Base-by-base conservation (phyloP, 108 stramenopile genomes). In the Fragilaria radians region DNA sequence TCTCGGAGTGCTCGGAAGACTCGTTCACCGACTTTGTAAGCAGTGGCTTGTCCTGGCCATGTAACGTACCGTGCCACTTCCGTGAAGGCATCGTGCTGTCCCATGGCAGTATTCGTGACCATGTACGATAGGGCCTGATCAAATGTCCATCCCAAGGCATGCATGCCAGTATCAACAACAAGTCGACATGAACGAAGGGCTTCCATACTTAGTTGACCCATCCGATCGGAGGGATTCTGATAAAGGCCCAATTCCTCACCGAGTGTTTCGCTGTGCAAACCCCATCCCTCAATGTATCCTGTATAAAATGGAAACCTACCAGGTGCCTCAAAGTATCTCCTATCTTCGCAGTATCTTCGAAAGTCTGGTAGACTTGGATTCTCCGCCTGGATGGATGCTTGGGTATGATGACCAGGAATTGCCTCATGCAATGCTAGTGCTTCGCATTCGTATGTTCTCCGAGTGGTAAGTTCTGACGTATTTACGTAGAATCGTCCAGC, bases 151-250 rank as follows among this genome's bases (percentile, higher is more conserved):
- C 73, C 76, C 36, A 81, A 19, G 5, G 74, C 63, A 65, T 81
- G 80, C 80, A 81, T 81, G 21, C 80, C 81, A 5, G 81, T 82
- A 51, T 82, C 81, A 1, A 82, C 81, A 9, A 82, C 76, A 22
- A 78, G 59, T 22, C 81, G 66, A 46, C 67, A 74, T 14, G 65
- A 62, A 24, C 81, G 62, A 46, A 82, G 59, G 18, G 74, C 74
- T 31, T 82, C 81, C 70, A 74, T 74, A 46, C 70, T 72, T 1
- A 82, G 73, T 54, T 67, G 67, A 23, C 81, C 81, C 58, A 76
- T 72, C 26, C 58, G n/a, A 62, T 78, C 77, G 5, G 71, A 56
- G 25, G 76, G 71, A 1, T 63, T 52, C 21, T 74, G 34, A 63
- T 82, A 82, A 30, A 82, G 50, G 1, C 77, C 81, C 0, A 76